Evolutionary conservation across 768 basidiomycete genomes (phyloP).

Genomic region (Suillus variegatus): DNA sequence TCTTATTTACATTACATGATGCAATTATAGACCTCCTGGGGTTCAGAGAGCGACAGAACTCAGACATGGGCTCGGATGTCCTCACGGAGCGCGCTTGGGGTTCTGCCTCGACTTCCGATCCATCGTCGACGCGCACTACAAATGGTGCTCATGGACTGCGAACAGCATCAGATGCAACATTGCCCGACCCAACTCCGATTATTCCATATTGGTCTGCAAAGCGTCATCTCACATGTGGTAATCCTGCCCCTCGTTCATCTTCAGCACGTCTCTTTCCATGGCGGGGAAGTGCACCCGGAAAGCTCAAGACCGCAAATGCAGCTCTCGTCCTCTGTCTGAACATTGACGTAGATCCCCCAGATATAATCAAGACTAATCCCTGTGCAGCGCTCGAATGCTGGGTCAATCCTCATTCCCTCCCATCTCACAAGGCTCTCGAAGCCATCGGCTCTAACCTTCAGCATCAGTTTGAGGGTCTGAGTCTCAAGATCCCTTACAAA

Average conservation of each 20-base stretch:
- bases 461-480: slow-evolving; percentile 94
- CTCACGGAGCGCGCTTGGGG: slow-evolving; percentile 54
- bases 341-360: slow-evolving; percentile 97
- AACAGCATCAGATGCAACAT: slow-evolving; percentile 48
- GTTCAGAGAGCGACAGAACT: slow-evolving; percentile 20
- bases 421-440: slow-evolving; percentile 90
- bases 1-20: slow-evolving; percentile 10
- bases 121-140: slow-evolving; percentile 42
- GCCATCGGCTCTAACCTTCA: slow-evolving; percentile 91
- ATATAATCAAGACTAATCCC: slow-evolving; percentile 95
- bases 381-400: slow-evolving; percentile 95
- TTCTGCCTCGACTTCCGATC: slow-evolving; percentile 51
- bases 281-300: slow-evolving; percentile 78
- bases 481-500: slow-evolving; percentile 92
- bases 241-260: slow-evolving; percentile 70
- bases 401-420: slow-evolving; percentile 94
- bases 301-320: slow-evolving; percentile 90
- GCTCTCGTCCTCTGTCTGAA: slow-evolving; percentile 91
- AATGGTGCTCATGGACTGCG: slow-evolving; percentile 35
- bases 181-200: slow-evolving; percentile 53
- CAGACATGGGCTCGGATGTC: slow-evolving; percentile 49
- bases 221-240: slow-evolving; percentile 88
- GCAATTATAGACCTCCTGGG: slow-evolving; percentile 23
- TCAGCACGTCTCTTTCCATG: slow-evolving; percentile 70
- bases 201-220: slow-evolving; percentile 87